These are phyloP conservation scores for Dioscorea cayenensis DNA, from an alignment of 116 monocot genomes.

Conservation along the genomic window DNA sequence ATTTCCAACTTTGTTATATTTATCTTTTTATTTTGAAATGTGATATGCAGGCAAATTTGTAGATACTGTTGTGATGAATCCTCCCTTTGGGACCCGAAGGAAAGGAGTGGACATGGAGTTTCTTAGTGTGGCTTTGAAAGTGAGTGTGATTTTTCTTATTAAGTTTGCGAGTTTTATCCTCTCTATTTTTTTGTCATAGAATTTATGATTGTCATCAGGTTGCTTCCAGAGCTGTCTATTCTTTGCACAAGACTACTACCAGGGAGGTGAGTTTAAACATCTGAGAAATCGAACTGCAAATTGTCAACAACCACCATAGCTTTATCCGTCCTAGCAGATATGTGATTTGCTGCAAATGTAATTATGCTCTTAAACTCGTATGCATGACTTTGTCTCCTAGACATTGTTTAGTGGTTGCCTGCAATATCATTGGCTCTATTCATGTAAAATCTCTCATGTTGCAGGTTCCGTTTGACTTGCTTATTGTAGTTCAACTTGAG, in stretches of 20 bases:
- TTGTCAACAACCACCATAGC: no score
- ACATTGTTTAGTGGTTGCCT: no score
- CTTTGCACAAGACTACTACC: slow-evolving; percentile 94
- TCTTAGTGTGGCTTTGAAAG: slow-evolving; percentile 77
- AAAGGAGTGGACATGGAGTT: slow-evolving; percentile 96
- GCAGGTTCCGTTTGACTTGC: no score
- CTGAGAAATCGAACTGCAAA: no score
- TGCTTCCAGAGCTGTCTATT: slow-evolving; percentile 86
- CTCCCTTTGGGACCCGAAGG: slow-evolving; percentile 92
- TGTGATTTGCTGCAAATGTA: no score
- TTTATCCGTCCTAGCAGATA: no score
- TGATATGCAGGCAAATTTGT: slow-evolving; percentile 38
- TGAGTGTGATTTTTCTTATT: slow-evolving; percentile 10
- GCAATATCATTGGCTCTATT: no score
- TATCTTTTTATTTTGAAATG: background rate
- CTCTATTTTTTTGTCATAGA: background rate
- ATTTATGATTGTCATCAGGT: slow-evolving; percentile 42
- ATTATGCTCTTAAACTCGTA: no score
- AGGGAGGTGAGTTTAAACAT: slow-evolving; percentile 60
- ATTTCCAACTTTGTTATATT: background rate
- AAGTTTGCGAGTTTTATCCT: background rate
- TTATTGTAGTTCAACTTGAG: no score
- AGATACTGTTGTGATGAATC: slow-evolving; percentile 99
- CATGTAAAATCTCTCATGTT: no score
- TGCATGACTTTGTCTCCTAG: no score